These are phyloP conservation scores for Daedaleopsis nitida DNA, from an alignment of 768 basidiomycete genomes.

Conservation along the genomic window DNA sequence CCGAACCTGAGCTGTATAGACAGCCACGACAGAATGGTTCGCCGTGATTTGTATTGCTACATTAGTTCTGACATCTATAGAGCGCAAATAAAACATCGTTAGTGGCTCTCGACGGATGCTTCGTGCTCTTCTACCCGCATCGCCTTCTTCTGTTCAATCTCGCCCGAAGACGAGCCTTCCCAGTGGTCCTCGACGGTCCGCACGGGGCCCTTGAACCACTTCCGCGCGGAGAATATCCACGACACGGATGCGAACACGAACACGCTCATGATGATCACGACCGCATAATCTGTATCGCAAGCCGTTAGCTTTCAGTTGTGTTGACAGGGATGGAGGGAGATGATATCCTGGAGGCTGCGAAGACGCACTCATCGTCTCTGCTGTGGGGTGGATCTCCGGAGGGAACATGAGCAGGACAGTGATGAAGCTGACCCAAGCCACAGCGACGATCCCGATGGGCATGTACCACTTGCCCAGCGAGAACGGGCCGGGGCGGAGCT, in stretches of 20 bases:
- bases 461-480: slow-evolving; percentile 60
- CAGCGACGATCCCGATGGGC: slow-evolving; percentile 61
- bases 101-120: slow-evolving; percentile 3
- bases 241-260: slow-evolving; percentile 65
- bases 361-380: slow-evolving; percentile 59
- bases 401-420: slow-evolving; percentile 62
- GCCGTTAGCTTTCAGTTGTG: no score
- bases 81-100: no score
- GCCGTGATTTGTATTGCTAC: neutral
- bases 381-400: slow-evolving; percentile 38
- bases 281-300: slow-evolving; percentile 56
- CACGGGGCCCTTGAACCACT: slow-evolving; percentile 74
- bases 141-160: slow-evolving; percentile 15
- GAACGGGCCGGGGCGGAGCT: slow-evolving; percentile 61
- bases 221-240: slow-evolving; percentile 66
- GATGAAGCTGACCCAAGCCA: slow-evolving; percentile 68
- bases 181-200: slow-evolving; percentile 36
- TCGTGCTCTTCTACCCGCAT: slow-evolving; percentile 8
- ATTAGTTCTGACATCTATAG: no score
- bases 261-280: slow-evolving; percentile 65
- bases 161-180: neutral
- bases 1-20: no score
- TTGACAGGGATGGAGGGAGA: no score
- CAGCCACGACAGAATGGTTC: neutral
- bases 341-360: neutral